A percentile compares a stretch with the other conserved stretches of the same genome.
Evolutionary conservation across 108 stramenopile species (phyloP).

Genomic region (Cyclotella cryptica): DNA sequence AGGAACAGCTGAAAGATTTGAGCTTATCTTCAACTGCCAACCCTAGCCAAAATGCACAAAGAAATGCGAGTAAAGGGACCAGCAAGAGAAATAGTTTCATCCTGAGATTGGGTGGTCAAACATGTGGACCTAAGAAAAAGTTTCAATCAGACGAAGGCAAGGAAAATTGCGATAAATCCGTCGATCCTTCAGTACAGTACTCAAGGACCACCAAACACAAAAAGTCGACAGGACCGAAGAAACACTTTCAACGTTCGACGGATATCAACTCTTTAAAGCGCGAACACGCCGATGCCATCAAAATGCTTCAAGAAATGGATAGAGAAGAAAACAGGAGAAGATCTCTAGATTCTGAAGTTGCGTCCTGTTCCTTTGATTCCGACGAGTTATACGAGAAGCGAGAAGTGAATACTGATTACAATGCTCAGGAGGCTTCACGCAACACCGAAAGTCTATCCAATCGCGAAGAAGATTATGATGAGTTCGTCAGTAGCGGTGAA

Average conservation of each 20-base stretch:
- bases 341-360: conserved; percentile 10
- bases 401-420: background rate
- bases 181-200: background rate
- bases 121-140: background rate
- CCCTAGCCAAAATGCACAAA: background rate
- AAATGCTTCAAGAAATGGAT: conserved; percentile 50
- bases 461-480: background rate
- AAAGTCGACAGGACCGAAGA: background rate
- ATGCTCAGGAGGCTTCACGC: background rate
- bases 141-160: conserved; percentile 34
- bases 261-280: conserved; percentile 46
- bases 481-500: conserved; percentile 3
- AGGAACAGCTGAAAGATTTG: conserved; percentile 5
- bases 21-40: conserved; percentile 3
- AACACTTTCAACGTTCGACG: conserved; percentile 13
- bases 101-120: conserved; percentile 4
- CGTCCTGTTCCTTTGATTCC: conserved; percentile 16
- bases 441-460: background rate
- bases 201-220: background rate
- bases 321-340: conserved; percentile 26
- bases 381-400: conserved; percentile 4
- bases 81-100: conserved; percentile 9
- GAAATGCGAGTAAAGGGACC: background rate
- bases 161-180: conserved; percentile 25
- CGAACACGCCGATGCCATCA: conserved; percentile 49